Evolutionary conservation across 495 filamentous ascomycete species (phyloP).

Genomic region (Aspergillus sparsus): DNA sequence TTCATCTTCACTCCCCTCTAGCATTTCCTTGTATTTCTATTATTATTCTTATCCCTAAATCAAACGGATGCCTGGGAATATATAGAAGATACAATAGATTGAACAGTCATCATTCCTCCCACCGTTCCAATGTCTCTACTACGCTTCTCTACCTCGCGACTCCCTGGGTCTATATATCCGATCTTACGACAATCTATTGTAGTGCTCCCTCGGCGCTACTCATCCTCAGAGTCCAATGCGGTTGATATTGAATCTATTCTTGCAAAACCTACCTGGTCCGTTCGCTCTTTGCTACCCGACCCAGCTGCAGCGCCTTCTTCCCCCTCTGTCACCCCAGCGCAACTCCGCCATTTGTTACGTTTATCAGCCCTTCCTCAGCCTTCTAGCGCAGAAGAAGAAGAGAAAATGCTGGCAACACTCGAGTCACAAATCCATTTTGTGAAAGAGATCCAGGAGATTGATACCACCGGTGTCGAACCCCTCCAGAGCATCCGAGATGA

Average conservation of each 20-base stretch:
- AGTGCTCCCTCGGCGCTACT: conserved; percentile 26
- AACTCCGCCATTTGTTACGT: conserved; percentile 82
- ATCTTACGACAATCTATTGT: conserved; percentile 15
- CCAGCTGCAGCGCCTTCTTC: conserved; percentile 30
- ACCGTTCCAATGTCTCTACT: conserved; percentile 20
- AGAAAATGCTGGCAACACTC: conserved; percentile 68
- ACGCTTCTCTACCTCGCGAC: conserved; percentile 23
- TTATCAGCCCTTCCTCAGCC: conserved; percentile 87
- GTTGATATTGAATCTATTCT: conserved; percentile 58
- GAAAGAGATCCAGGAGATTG: conserved; percentile 73
- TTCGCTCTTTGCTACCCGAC: conserved; percentile 70
- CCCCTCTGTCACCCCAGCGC: conserved; percentile 47
- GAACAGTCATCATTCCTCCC: no score
- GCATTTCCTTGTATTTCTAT: background rate
- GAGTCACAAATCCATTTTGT: conserved; percentile 89
- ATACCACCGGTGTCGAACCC: conserved; percentile 70
- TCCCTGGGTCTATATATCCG: conserved; percentile 19
- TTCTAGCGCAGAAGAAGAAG: conserved; percentile 54
- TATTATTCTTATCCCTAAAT: no score
- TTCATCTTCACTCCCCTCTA: background rate
- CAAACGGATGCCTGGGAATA: background rate
- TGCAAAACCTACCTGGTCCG: conserved; percentile 79
- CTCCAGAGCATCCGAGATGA: conserved; percentile 82
- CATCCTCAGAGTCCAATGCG: conserved; percentile 30
- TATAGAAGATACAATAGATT: background rate